Conservation (phyloP, 352 stramenopile genomes). For the Phytophthora ramorum region DNA sequence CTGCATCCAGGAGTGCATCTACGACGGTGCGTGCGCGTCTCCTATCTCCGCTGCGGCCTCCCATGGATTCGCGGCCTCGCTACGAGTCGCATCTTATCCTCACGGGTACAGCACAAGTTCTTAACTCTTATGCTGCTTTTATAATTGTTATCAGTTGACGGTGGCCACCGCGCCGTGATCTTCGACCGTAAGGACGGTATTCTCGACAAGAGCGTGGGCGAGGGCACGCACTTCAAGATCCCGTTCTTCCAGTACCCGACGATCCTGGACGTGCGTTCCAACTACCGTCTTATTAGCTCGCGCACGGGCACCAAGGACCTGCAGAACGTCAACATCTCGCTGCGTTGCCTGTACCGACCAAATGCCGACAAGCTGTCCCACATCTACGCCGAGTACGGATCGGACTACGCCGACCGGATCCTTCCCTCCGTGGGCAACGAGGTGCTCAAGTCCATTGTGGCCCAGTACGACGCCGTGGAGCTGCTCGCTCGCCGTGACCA, state of each 20-base stretch:
- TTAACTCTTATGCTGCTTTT: constrained; percentile 17
- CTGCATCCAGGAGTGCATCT: constrained; percentile 81
- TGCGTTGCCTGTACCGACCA: constrained; percentile 96
- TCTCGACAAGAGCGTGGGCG: constrained; percentile 93
- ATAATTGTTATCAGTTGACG: constrained; percentile 90
- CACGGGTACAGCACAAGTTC: not conserved
- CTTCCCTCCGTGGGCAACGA: constrained; percentile 99
- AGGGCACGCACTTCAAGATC: constrained; percentile 99
- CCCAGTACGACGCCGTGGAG: constrained; percentile 99
- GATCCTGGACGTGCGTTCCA: constrained; percentile 98
- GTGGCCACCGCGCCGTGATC: constrained; percentile 98
- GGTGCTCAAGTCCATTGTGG: constrained; percentile 94
- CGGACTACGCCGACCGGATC: constrained; percentile 99
- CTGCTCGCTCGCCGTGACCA: constrained; percentile 98
- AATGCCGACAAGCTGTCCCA: constrained; percentile 94
- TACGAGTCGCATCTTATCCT: constrained; percentile 8
- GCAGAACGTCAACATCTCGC: constrained; percentile 99
- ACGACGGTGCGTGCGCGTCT: constrained; percentile 71
- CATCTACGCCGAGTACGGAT: constrained; percentile 98
- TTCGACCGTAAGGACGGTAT: constrained; percentile 99
- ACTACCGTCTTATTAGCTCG: constrained; percentile 97
- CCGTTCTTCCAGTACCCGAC: constrained; percentile 98
- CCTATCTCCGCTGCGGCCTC: not conserved
- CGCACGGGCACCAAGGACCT: constrained; percentile 99
- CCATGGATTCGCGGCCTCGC: not conserved